phyloP scores from a whole-genome alignment of 2,329 filamentous ascomycete species.

The Arthrobotrys pseudoclavata region DNA sequence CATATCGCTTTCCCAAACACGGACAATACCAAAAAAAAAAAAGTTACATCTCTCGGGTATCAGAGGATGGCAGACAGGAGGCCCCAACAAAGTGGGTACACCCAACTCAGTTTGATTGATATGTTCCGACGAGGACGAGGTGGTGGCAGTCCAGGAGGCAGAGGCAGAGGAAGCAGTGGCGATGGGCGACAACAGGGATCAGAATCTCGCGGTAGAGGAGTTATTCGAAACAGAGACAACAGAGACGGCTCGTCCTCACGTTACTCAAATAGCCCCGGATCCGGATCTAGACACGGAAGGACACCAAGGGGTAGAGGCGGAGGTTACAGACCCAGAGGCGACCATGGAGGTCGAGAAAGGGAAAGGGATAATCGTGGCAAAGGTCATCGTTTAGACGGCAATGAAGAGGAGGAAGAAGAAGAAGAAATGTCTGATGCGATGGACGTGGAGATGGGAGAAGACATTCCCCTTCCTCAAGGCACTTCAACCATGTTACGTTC shows the following conservation, averaged over 20 bases:
- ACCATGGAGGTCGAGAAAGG: conserved; percentile 2
- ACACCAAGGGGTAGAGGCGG: not conserved
- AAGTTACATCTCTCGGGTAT: not conserved
- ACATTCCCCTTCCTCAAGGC: conserved; percentile 16
- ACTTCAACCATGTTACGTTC: conserved; percentile 46
- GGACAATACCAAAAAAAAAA: not conserved
- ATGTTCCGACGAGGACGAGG: conserved; percentile 59
- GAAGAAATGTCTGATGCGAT: not conserved
- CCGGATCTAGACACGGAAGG: conserved; percentile 17
- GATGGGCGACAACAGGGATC: conserved; percentile 42
- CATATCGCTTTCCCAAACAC: not conserved
- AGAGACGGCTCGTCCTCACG: conserved; percentile 17
- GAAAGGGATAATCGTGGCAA: conserved; percentile 24
- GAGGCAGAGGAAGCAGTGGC: conserved; percentile 56
- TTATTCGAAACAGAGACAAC: conserved; percentile 29
- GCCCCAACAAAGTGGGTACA: conserved; percentile 47
- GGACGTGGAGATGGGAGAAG: conserved; percentile 33
- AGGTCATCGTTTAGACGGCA: conserved; percentile 25
- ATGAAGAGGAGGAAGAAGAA: not conserved
- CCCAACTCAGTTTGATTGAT: conserved; percentile 57
- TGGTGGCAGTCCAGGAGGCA: conserved; percentile 63
- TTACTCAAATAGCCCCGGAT: not conserved
- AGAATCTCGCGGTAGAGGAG: conserved; percentile 34
- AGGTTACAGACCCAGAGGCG: conserved; percentile 11
- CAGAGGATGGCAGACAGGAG: conserved; percentile 42